Base-by-base conservation (phyloP, 2,329 filamentous ascomycete genomes). In the Pseudogymnoascus sp. region DNA sequence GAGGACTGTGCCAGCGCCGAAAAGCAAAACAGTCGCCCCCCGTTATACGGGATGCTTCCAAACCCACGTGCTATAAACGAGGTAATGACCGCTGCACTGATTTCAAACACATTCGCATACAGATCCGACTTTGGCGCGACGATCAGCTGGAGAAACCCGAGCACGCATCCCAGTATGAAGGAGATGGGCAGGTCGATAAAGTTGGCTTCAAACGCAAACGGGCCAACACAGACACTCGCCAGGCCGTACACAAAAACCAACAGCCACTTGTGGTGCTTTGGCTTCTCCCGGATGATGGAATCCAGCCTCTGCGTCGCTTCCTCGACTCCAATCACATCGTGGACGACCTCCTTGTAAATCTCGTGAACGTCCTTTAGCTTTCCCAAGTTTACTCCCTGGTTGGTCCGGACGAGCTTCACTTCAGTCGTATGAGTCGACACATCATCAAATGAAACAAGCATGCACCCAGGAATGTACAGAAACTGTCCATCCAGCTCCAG, bases 401-500 rank as follows among this genome's bases (percentile, higher is more conserved):
- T 75, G 0, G 84, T 81, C 39, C 86, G 82, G 6, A 92, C 85
- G 33, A 92, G 80, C 74, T 90, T 89, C 64, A 92, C 88, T 70
- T 91, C 88, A n/a, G 87, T 87, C 0, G 89, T 92, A 69, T 92
- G 88, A 0, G 88, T 90, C 0, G 77, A 75, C 4, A 77, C 74
- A 73, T 93, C 89, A 69, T 89, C 92, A 70, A 97, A 96, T 4
- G 90, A 93, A 70, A 96, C 88, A 61, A 97, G 89, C 92, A 97
- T 97, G 70, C 90, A 95, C 0, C 90, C 90, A 0, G 92, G 92
- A 30, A 96, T 84, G 71, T 96, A 97, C 20, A 96, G 77, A 67
- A 94, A 96, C 69, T 96, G 91, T 5, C 88, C 88, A 66, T 96
- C 89, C 14, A 96, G 92, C 73, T 92, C 89, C 37, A 97, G 81